Evolutionary conservation across 345 rosid species (phyloP).

Genomic region (Pelargonium nanum): DNA sequence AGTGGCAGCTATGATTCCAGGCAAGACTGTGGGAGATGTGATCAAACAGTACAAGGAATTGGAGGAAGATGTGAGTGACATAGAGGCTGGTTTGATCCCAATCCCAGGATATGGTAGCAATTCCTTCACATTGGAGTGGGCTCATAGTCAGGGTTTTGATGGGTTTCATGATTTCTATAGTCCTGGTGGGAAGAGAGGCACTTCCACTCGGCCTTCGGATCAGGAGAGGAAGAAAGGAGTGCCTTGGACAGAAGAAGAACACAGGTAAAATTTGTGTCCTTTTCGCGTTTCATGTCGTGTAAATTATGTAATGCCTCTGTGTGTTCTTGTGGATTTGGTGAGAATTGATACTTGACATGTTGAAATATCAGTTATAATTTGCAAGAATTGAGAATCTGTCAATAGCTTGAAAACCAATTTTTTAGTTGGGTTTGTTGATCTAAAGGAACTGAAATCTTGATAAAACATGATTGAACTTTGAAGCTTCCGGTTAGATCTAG

Average conservation of each 20-base stretch:
- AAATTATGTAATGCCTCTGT: too few species aligned
- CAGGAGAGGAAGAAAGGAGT: conserved; percentile 97
- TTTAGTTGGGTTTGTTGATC: too few species aligned
- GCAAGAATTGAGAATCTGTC: too few species aligned
- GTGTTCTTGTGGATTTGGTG: background rate
- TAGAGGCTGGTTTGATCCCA: conserved; percentile 88
- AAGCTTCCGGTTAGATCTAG: too few species aligned
- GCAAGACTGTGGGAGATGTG: conserved; percentile 82
- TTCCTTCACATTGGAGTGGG: conserved; percentile 84
- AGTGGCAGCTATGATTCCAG: conserved; percentile 90
- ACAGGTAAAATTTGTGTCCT: conserved; percentile 43
- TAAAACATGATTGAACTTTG: too few species aligned
- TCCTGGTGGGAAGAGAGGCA: conserved; percentile 58
- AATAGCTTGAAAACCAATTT: too few species aligned
- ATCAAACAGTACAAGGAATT: conserved; percentile 82
- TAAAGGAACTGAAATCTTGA: too few species aligned
- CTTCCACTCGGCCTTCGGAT: conserved; percentile 46
- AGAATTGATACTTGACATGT: too few species aligned
- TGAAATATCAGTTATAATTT: too few species aligned
- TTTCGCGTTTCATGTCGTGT: too few species aligned
- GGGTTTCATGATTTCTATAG: conserved; percentile 38
- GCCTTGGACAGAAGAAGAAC: conserved; percentile 99
- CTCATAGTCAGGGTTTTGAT: conserved; percentile 26
- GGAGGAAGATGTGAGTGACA: conserved; percentile 86
- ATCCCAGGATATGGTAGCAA: conserved; percentile 61